These are phyloP conservation scores for Aspergillus pseudotamarii DNA, from an alignment of 2,329 filamentous ascomycete species.

Conservation along the genomic window DNA sequence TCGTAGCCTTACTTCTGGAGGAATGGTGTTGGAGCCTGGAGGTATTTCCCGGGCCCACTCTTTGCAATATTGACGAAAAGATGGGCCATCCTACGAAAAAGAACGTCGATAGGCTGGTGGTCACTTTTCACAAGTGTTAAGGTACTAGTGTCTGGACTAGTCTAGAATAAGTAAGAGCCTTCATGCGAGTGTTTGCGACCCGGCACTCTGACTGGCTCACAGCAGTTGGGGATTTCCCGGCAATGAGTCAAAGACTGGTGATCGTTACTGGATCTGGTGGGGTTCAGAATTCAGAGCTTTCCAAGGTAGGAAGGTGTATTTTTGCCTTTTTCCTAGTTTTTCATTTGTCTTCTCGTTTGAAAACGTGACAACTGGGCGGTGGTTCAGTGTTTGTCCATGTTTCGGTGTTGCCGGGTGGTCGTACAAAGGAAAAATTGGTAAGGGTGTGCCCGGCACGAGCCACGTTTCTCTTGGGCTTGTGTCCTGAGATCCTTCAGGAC, in stretches of 20 bases:
- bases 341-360: neutral
- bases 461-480: slow-evolving; percentile 10
- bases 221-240: slow-evolving; percentile 15
- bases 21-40: neutral
- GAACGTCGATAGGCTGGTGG: neutral
- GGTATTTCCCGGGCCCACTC: neutral
- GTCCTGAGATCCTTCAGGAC: slow-evolving; percentile 6
- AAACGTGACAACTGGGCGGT: slow-evolving; percentile 1
- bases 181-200: slow-evolving; percentile 14
- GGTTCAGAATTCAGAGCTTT: slow-evolving; percentile 2
- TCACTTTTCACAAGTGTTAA: neutral
- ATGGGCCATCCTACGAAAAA: neutral
- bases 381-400: neutral
- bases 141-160: slow-evolving; percentile 12
- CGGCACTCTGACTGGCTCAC: slow-evolving; percentile 12
- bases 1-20: too few species aligned
- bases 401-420: slow-evolving; percentile 1
- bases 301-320: slow-evolving; percentile 13
- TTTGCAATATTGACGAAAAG: neutral
- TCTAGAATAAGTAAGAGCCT: slow-evolving; percentile 11
- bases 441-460: slow-evolving; percentile 5
- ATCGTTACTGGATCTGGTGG: slow-evolving; percentile 17
- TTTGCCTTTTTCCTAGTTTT: neutral
- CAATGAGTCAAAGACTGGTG: slow-evolving; percentile 19
- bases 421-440: neutral